Evolutionary conservation across 768 basidiomycete genomes (phyloP).

Genomic region (Rhodocollybia butyracea): DNA sequence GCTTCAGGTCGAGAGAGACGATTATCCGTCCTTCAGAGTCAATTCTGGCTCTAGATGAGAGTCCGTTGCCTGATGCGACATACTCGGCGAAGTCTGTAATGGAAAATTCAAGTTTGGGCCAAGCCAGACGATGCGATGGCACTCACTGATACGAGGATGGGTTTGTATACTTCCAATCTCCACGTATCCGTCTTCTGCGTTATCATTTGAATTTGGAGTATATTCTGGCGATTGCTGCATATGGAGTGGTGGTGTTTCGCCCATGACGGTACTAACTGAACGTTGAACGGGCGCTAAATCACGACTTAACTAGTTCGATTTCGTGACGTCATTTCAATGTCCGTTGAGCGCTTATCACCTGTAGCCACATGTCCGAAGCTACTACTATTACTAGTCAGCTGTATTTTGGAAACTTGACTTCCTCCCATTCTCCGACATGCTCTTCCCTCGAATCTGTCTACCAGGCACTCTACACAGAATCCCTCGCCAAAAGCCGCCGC

Average conservation of each 20-base stretch:
- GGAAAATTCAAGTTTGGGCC: neutral
- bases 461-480: too few species aligned
- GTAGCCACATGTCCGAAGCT: too few species aligned
- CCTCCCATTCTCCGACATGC: too few species aligned
- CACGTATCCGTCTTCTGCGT: constrained; percentile 12
- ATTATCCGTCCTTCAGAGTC: constrained; percentile 45
- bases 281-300: neutral
- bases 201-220: constrained; percentile 4
- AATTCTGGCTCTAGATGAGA: constrained; percentile 38
- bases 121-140: neutral
- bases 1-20: constrained; percentile 44
- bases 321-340: neutral
- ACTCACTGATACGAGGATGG: constrained; percentile 17
- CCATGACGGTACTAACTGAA: neutral
- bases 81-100: constrained; percentile 35
- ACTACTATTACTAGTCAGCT: too few species aligned
- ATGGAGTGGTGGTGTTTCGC: constrained; percentile 13
- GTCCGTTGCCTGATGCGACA: constrained; percentile 36
- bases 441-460: too few species aligned
- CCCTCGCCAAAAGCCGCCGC: too few species aligned
- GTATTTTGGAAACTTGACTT: too few species aligned
- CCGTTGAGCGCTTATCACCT: too few species aligned
- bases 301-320: neutral
- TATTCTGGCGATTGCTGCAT: constrained; percentile 17
- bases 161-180: constrained; percentile 22